A percentile compares a stretch with the other conserved stretches of the same genome.
Conservation (phyloP, 2,329 filamentous ascomycete species). For the Arthrobotrys entomopaga region DNA sequence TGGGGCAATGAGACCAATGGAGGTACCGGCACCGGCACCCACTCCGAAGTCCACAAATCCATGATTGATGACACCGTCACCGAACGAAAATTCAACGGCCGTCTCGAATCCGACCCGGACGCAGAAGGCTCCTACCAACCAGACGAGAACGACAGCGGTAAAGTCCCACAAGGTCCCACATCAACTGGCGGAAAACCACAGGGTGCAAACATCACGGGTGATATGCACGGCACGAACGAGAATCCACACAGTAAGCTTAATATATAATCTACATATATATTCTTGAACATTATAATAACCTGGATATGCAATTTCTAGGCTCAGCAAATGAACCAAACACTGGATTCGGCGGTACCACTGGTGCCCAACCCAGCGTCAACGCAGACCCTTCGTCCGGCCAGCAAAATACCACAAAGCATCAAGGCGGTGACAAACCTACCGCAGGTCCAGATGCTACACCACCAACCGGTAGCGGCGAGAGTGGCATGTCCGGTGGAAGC, state of each 20-base stretch:
- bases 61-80: constrained; percentile 53
- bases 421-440: constrained; percentile 61
- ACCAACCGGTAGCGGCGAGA: constrained; percentile 54
- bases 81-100: constrained; percentile 39
- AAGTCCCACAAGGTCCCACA: constrained; percentile 20
- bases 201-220: constrained; percentile 37
- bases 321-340: constrained; percentile 52
- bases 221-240: constrained; percentile 22
- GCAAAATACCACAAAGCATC: constrained; percentile 59
- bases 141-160: constrained; percentile 15
- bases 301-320: constrained; percentile 15
- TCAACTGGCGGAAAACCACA: constrained; percentile 37
- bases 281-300: not conserved
- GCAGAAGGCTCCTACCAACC: constrained; percentile 41
- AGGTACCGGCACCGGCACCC: not conserved
- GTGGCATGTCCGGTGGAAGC: constrained; percentile 40
- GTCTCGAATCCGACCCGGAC: constrained; percentile 44
- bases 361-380: constrained; percentile 45
- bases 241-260: constrained; percentile 38
- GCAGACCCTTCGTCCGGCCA: constrained; percentile 11
- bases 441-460: constrained; percentile 58
- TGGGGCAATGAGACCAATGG: constrained; percentile 63
- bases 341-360: constrained; percentile 48
- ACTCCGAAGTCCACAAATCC: constrained; percentile 49
- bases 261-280: not conserved